Conservation (phyloP, 1,284 basidiomycete genomes). For the Tilletiopsis washingtonensis region DNA sequence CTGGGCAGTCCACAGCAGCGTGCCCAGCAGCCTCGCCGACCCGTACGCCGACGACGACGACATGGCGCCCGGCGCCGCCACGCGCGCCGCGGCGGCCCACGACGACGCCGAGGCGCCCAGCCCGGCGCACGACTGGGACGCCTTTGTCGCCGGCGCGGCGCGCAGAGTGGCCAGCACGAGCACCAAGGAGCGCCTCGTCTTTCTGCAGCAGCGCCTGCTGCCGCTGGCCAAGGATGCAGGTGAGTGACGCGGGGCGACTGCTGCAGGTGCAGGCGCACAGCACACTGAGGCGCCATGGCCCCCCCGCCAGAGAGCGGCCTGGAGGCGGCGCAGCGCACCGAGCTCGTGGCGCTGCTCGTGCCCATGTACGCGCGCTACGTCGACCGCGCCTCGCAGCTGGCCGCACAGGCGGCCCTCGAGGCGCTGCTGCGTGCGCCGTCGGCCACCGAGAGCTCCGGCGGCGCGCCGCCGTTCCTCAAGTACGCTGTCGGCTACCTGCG, state of each 20-base stretch:
- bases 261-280: not conserved
- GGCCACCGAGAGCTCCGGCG: slow-evolving; percentile 35
- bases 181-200: slow-evolving; percentile 20
- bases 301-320: slow-evolving; percentile 44
- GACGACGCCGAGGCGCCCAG: not conserved
- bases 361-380: slow-evolving; percentile 68
- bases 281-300: not conserved
- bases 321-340: slow-evolving; percentile 58
- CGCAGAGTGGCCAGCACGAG: slow-evolving; percentile 13
- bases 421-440: slow-evolving; percentile 56
- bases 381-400: slow-evolving; percentile 62
- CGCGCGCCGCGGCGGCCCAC: slow-evolving; percentile 2
- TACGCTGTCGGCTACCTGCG: slow-evolving; percentile 65
- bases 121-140: slow-evolving; percentile 23
- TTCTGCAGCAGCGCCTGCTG: slow-evolving; percentile 17
- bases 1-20: slow-evolving; percentile 17
- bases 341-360: slow-evolving; percentile 65
- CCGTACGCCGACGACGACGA: slow-evolving; percentile 43
- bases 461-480: slow-evolving; percentile 55
- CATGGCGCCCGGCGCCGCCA: slow-evolving; percentile 25
- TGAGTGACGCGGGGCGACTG: not conserved
- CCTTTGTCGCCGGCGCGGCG: slow-evolving; percentile 20
- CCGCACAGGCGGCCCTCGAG: slow-evolving; percentile 61
- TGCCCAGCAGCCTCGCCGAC: slow-evolving; percentile 14
- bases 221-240: slow-evolving; percentile 18